Evolutionary conservation across 2,329 filamentous ascomycete genomes (phyloP), one percentile per base, ranked within the genome.

Genomic region (Nigrograna mackinnonii): DNA sequence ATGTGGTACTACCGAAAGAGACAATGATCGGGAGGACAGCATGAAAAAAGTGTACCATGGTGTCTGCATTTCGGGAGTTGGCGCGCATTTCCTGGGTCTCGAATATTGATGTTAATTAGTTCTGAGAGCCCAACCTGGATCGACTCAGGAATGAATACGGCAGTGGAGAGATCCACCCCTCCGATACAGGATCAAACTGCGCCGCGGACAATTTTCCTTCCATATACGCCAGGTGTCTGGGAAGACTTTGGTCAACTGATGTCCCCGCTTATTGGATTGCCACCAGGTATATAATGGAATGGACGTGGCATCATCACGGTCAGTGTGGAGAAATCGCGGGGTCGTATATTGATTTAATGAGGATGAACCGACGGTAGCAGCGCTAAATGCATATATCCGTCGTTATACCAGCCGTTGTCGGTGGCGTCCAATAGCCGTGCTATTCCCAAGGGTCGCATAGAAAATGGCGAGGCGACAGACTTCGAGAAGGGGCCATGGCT

Each of bases 251-350:
- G 40, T 47, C 44, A 50, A 47, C 41, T 50, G 47, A 50, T 41
- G 44, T 22, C 16, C 47, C 39, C 12, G 22, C 35, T 20, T n/a
- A 14, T 20, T 14, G 31, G 37, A 37, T 50, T 35, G 44, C 44
- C 40, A 42, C 47, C 28, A 35, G 41, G 35, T 37, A 39, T 44
- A 56, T 50, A 52, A 32, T 55, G 48, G 32, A 22, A 13, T 30
- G n/a, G 35, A 46, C 50, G 50, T 58, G 57, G 54, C 48, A 43
- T 44, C 12, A 22, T 22, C 37, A 22, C 49, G 49, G 42, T 31
- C 32, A 49, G 36, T 54, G 50, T 55, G 55, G 56, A 54, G 56
- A 14, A 35, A 44, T 44, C 35, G 47, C 45, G 49, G 51, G 53
- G 47, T 33, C 17, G 13, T 44, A 52, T 30, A 57, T 49, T 52